phyloP scores from a whole-genome alignment of 2,329 filamentous ascomycete genomes.

The Celoporthe dispersa region DNA sequence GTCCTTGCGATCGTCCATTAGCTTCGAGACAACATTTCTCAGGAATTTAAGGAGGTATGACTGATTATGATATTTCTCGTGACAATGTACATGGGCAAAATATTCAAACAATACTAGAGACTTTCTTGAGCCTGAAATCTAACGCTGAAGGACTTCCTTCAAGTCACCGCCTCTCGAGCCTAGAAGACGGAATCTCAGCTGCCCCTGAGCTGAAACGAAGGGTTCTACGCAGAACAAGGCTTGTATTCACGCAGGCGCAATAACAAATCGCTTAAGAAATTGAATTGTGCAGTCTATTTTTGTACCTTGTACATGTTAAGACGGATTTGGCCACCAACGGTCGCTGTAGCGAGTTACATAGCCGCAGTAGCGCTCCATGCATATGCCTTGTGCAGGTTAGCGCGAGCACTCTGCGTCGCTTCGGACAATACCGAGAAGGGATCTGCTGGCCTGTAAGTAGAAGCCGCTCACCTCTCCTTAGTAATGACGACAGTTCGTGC shows the following conservation, averaged over 20 bases:
- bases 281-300: not conserved
- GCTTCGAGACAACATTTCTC: too few species aligned
- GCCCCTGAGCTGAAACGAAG: not conserved
- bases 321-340: not conserved
- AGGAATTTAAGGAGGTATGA: too few species aligned
- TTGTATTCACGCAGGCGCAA: not conserved
- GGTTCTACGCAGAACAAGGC: not conserved
- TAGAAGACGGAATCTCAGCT: not conserved
- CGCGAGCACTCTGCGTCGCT: not conserved
- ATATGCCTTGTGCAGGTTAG: not conserved
- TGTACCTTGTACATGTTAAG: not conserved
- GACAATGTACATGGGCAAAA: too few species aligned
- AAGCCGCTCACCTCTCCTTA: not conserved
- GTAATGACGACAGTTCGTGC: not conserved
- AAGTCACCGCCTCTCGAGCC: not conserved
- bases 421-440: not conserved
- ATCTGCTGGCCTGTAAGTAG: not conserved
- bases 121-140: not conserved
- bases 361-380: slow-evolving; percentile 1
- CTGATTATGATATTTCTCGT: too few species aligned
- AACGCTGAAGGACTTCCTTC: not conserved
- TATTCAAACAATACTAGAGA: too few species aligned
- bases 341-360: not conserved
- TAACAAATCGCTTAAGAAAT: not conserved
- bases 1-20: too few species aligned